phyloP scores from a whole-genome alignment of 768 basidiomycete genomes.

The Naematelia aurantialba region DNA sequence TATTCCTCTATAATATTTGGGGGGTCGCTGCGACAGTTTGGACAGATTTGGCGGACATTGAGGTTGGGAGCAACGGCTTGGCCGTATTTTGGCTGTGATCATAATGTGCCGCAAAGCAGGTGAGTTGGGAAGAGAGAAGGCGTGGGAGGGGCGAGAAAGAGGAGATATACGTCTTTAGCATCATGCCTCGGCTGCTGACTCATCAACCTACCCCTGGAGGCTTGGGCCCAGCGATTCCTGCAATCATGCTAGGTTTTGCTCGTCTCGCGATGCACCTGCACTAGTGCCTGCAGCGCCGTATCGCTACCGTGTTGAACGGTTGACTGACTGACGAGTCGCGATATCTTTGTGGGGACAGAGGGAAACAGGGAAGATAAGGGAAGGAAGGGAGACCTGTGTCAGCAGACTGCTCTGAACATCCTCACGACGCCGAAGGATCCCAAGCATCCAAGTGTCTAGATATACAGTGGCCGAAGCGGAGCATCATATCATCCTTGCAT shows the following conservation, averaged over 20 bases:
- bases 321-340: background rate
- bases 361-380: background rate
- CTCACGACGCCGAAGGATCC: background rate
- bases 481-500: background rate
- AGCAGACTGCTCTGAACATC: background rate
- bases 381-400: background rate
- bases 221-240: slow-evolving; percentile 30
- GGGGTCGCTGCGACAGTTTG: slow-evolving; percentile 88
- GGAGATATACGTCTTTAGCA: background rate
- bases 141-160: slow-evolving; percentile 2
- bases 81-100: slow-evolving; percentile 38
- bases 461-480: no score
- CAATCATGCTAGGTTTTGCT: background rate
- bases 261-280: background rate
- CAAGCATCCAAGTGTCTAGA: background rate
- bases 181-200: background rate
- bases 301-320: slow-evolving; percentile 1
- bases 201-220: slow-evolving; percentile 24
- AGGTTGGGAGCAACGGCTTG: slow-evolving; percentile 45
- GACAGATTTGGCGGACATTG: slow-evolving; percentile 63
- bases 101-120: background rate
- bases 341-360: background rate
- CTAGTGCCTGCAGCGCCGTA: no score
- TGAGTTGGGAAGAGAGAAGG: background rate
- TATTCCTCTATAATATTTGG: slow-evolving; percentile 97